Base-by-base conservation (phyloP, 768 basidiomycete genomes). In the Auricularia cornea region DNA sequence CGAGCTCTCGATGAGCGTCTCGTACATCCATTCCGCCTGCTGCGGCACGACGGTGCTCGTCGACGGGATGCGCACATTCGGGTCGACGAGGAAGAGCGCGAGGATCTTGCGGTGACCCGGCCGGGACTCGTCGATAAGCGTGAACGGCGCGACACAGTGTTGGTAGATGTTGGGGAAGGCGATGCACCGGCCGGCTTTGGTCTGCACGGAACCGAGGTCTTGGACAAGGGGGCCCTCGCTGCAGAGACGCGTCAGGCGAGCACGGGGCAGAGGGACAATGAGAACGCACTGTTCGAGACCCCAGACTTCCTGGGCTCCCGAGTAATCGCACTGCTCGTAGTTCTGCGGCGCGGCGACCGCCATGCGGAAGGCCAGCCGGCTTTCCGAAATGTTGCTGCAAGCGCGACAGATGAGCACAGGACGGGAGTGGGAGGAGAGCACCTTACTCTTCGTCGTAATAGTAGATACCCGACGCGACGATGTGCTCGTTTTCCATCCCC, bases 1-100 rank as follows among this genome's bases (percentile, higher is more conserved):
- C 82, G 68, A 77, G 78, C 1, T 72, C 72, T 2, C 72, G 68
- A 10, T 77, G 68, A 23, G 51, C 4, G 74, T 78, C 16, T 70
- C 68, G 28, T 67, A 67, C 5, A 80, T 75, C 83, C 82, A 83
- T 5, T 69, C 68, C 61, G 72, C 71, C 66, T 84, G 82, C 68
- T 86, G 84, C 26, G 82, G 82, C 14, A 79, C 74, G 30, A 84
- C 81, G 1, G 66, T 60, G 8, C 77, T 65, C 0, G 83, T 82
- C 0, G 81, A 80, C 2, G 76, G 69, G 3, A 81, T 72, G 68
- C 66, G 1, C 71, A 59, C 23, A 8, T 68, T 64, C 2, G 78
- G 78, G 61, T 79, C 76, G 59, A 78, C 72, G 31, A 80, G 72
- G 68, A 78, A 79, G 26, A 81, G 72, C 2, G 72, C 74, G 14